Evolutionary conservation across 75 land plant genomes (phyloP).

Genomic region (Cryptomeria japonica): DNA sequence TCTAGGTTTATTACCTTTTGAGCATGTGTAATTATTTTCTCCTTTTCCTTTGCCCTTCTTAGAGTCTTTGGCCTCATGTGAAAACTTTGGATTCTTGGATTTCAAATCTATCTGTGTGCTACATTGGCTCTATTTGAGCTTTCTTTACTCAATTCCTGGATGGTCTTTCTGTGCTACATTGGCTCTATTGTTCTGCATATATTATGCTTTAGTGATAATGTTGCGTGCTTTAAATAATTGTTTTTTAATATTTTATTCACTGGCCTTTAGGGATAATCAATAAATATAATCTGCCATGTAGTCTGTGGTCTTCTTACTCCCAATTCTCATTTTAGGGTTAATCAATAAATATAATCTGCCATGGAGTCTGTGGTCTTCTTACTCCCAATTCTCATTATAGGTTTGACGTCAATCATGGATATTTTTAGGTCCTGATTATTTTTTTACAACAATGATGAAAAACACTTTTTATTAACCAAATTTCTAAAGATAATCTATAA

Average conservation of each 20-base stretch:
- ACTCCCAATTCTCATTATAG: background rate
- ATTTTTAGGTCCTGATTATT: background rate
- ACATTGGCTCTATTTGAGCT: background rate
- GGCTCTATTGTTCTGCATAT: too few species aligned
- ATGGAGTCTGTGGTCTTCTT: slow-evolving; percentile 65
- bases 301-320: slow-evolving; percentile 56
- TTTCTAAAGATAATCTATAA: background rate
- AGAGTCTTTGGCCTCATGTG: background rate
- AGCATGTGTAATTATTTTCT: background rate
- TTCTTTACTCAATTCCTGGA: background rate
- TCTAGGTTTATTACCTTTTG: background rate
- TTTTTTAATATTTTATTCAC: background rate
- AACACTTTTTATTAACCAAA: background rate
- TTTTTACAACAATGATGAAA: background rate
- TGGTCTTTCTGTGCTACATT: too few species aligned
- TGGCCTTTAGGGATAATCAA: background rate
- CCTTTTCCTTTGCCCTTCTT: background rate
- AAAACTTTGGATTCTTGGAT: background rate
- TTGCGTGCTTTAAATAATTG: background rate
- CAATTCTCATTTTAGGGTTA: background rate
- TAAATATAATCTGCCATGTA: slow-evolving; percentile 17
- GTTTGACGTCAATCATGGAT: background rate
- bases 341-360: background rate
- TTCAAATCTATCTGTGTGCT: background rate
- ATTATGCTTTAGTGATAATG: background rate